Evolutionary conservation across 1,284 basidiomycete genomes (phyloP).

Genomic region (Macrocystidia cucumis): DNA sequence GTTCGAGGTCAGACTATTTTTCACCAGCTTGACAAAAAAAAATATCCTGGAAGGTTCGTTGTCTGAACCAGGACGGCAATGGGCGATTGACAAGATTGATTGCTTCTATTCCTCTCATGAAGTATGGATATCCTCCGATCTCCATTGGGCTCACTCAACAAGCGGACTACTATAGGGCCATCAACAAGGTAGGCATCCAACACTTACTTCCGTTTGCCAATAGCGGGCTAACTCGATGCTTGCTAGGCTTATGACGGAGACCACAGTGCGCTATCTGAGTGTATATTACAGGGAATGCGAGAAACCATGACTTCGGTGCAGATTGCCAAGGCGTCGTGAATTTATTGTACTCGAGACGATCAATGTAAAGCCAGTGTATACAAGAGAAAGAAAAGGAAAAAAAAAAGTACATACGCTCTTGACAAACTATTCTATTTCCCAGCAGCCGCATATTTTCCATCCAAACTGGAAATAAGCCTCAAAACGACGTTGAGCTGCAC

Average conservation of each 20-base stretch:
- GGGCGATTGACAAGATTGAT: conserved; percentile 29
- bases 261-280: conserved; percentile 15
- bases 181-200: conserved; percentile 22
- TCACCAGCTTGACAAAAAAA: background rate
- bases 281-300: conserved; percentile 19
- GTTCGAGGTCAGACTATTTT: conserved; percentile 25
- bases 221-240: too few species aligned
- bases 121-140: conserved; percentile 30
- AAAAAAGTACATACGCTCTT: too few species aligned
- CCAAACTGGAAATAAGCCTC: conserved; percentile 14
- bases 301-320: conserved; percentile 15
- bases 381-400: too few species aligned
- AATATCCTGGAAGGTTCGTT: conserved; percentile 3
- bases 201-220: too few species aligned
- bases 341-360: too few species aligned
- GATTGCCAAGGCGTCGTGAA: too few species aligned
- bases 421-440: too few species aligned
- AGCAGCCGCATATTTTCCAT: conserved; percentile 12
- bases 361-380: too few species aligned
- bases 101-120: conserved; percentile 31
- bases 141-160: conserved; percentile 23
- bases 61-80: conserved; percentile 27
- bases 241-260: conserved; percentile 20
- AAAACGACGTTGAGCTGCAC: conserved; percentile 20
- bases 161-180: conserved; percentile 23